Conservation (phyloP, 768 basidiomycete genomes). For the Thelephora ganbajun region DNA sequence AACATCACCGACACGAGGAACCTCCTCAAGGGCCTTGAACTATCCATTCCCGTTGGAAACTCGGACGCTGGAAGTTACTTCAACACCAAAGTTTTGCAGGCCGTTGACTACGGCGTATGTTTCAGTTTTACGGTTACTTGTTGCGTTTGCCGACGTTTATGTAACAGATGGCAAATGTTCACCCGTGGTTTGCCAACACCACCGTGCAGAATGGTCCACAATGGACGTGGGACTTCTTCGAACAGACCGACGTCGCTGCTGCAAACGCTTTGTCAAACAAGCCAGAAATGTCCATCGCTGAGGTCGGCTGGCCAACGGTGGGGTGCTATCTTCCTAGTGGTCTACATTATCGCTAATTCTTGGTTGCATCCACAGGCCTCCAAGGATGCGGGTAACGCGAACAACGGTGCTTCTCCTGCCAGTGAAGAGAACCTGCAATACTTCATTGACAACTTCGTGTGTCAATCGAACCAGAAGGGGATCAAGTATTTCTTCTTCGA, state of each 20-base stretch:
- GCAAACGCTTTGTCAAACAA: slow-evolving; percentile 50
- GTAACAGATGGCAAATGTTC: slow-evolving; percentile 72
- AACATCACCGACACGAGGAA: slow-evolving; percentile 55
- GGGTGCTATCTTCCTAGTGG: slow-evolving; percentile 8
- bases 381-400: slow-evolving; percentile 39
- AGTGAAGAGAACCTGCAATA: slow-evolving; percentile 53
- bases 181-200: slow-evolving; percentile 88
- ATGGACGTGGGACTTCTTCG: slow-evolving; percentile 79
- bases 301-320: slow-evolving; percentile 83
- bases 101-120: slow-evolving; percentile 58
- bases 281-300: slow-evolving; percentile 82
- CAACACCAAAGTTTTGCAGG: slow-evolving; percentile 49
- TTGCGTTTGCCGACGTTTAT: slow-evolving; percentile 1
- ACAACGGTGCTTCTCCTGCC: slow-evolving; percentile 56
- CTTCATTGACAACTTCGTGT: slow-evolving; percentile 81
- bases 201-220: slow-evolving; percentile 49
- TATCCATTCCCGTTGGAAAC: slow-evolving; percentile 59
- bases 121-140: not conserved
- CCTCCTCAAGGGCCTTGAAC: slow-evolving; percentile 39
- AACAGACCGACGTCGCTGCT: slow-evolving; percentile 42
- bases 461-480: slow-evolving; percentile 68
- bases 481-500: slow-evolving; percentile 87
- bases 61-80: slow-evolving; percentile 83
- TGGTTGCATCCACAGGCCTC: slow-evolving; percentile 20
- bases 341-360: slow-evolving; percentile 1